Evolutionary conservation across 192 early-diverging fungal genomes (phyloP).

Genomic region (Neocallimastix lanati): DNA sequence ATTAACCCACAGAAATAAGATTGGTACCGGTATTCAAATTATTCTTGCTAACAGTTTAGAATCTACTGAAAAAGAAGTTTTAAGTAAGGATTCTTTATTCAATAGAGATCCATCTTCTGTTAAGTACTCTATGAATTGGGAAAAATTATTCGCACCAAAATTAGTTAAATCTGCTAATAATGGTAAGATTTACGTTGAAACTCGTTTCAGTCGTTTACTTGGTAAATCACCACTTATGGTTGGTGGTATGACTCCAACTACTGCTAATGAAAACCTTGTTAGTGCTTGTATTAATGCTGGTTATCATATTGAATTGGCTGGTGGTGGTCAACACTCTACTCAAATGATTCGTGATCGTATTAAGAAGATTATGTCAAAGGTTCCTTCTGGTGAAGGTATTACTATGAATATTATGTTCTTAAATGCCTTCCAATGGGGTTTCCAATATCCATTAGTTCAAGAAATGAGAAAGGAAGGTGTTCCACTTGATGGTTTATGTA

Average conservation of each 20-base stretch:
- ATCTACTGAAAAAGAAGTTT: slow-evolving; percentile 33
- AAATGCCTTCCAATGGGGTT: slow-evolving; percentile 77
- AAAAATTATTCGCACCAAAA: slow-evolving; percentile 60
- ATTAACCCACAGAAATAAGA: slow-evolving; percentile 68
- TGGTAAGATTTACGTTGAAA: slow-evolving; percentile 64
- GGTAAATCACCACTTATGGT: slow-evolving; percentile 85
- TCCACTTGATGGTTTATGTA: slow-evolving; percentile 77
- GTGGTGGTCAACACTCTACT: slow-evolving; percentile 73
- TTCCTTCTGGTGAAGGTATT: slow-evolving; percentile 65
- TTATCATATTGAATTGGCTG: slow-evolving; percentile 77
- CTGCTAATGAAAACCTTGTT: slow-evolving; percentile 57
- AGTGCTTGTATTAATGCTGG: slow-evolving; percentile 75
- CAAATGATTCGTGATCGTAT: slow-evolving; percentile 46
- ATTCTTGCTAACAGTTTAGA: slow-evolving; percentile 51
- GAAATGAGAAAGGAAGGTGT: slow-evolving; percentile 64
- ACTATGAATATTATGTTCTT: slow-evolving; percentile 83
- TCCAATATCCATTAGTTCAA: slow-evolving; percentile 66
- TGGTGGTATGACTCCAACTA: slow-evolving; percentile 85
- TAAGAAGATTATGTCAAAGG: slow-evolving; percentile 44
- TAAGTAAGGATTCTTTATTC: slow-evolving; percentile 57
- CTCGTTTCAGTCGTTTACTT: slow-evolving; percentile 63
- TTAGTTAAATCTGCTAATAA: slow-evolving; percentile 48
- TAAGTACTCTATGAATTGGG: slow-evolving; percentile 71
- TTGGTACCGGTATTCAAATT: slow-evolving; percentile 65
- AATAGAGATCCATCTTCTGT: slow-evolving; percentile 56